phyloP scores from a whole-genome alignment of 2,329 filamentous ascomycete species.

The Alternaria ventricosa region DNA sequence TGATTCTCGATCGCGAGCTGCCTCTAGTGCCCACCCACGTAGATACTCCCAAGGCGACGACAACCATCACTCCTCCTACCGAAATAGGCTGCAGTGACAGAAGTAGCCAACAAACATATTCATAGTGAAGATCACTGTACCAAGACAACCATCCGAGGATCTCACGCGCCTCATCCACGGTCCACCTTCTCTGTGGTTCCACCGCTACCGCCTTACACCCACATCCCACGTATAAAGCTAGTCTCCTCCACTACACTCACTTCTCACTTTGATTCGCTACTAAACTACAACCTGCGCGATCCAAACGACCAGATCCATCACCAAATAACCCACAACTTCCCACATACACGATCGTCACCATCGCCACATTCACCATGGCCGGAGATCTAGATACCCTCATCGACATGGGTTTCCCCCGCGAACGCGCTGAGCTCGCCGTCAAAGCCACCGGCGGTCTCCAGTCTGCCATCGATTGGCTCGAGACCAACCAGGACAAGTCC shows the following conservation, averaged over 20 bases:
- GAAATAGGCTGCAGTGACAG: not conserved
- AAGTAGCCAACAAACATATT: not conserved
- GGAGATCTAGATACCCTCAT: conserved; percentile 67
- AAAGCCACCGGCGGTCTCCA: conserved; percentile 83
- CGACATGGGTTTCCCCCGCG: conserved; percentile 80
- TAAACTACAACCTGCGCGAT: not conserved
- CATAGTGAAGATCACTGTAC: not conserved
- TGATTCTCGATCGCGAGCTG: conserved; percentile 10
- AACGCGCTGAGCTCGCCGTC: conserved; percentile 81
- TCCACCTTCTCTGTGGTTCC: conserved; percentile 21
- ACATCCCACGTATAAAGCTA: conserved; percentile 2
- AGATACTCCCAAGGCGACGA: conserved; percentile 1
- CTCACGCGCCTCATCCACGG: conserved; percentile 11
- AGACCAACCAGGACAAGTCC: conserved; percentile 86
- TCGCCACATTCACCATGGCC: conserved; percentile 46
- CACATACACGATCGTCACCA: conserved; percentile 7
- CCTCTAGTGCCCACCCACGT: conserved; percentile 6
- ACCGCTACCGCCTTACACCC: conserved; percentile 17
- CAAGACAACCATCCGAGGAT: not conserved
- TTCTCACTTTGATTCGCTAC: not conserved
- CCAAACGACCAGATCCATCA: conserved; percentile 1
- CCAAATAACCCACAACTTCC: conserved; percentile 1
- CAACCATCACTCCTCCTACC: not conserved
- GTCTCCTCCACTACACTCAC: not conserved
- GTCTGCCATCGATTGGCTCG: conserved; percentile 92